These are phyloP conservation scores for Galerina sulciceps DNA, from an alignment of 768 basidiomycete species.

Conservation along the genomic window DNA sequence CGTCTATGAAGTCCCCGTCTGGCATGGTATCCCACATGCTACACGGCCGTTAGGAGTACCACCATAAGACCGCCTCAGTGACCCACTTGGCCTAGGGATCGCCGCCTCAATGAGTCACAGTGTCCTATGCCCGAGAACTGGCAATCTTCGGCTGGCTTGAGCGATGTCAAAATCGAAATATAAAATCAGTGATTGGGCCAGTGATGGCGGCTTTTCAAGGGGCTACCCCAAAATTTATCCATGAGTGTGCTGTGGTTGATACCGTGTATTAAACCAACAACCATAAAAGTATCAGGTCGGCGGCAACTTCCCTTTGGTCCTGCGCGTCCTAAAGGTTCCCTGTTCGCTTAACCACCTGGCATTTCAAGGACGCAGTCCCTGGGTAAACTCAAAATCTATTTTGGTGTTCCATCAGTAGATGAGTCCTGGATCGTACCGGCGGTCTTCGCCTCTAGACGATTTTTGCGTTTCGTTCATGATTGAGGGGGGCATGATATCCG, in stretches of 20 bases:
- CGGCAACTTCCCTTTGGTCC: not conserved
- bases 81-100: not conserved
- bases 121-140: not conserved
- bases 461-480: not conserved
- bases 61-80: not conserved
- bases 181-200: too few relatives aligned
- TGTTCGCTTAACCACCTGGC: not conserved
- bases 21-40: not conserved
- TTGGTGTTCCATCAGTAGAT: not conserved
- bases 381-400: not conserved
- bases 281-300: too few relatives aligned
- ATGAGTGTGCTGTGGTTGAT: too few relatives aligned
- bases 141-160: not conserved
- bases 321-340: not conserved
- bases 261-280: too few relatives aligned
- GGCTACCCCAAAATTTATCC: too few relatives aligned
- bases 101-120: not conserved
- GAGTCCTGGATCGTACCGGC: not conserved
- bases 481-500: slow-evolving; percentile 1
- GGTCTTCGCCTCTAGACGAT: not conserved
- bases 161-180: too few relatives aligned
- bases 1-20: not conserved
- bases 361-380: not conserved
- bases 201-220: too few relatives aligned
- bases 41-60: not conserved